Percentiles rank a stretch among this genome's conserved stretches.
phyloP scores from a whole-genome alignment of 805 yeast genomes.

The Zygosaccharomyces rouxii region DNA sequence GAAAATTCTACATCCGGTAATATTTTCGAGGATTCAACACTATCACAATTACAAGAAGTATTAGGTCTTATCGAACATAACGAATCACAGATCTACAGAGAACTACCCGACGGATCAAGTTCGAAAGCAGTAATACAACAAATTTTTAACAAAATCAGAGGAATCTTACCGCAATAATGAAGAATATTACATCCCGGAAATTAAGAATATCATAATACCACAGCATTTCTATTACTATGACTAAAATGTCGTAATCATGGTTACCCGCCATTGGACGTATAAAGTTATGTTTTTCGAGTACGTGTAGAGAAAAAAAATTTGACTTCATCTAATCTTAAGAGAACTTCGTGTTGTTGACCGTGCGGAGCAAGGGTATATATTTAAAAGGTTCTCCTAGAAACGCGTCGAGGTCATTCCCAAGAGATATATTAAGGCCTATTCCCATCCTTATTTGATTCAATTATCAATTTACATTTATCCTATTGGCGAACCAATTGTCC shows the following conservation, averaged over 20 bases:
- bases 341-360: constrained; percentile 5
- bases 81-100: constrained; percentile 19
- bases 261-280: constrained; percentile 8
- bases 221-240: not conserved
- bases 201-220: not conserved
- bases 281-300: constrained; percentile 1
- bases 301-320: not conserved
- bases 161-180: constrained; percentile 16
- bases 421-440: not conserved
- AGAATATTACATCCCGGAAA: not conserved
- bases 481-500: not conserved
- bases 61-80: constrained; percentile 17
- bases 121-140: constrained; percentile 15
- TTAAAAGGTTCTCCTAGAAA: not conserved
- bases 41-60: constrained; percentile 17
- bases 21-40: constrained; percentile 16
- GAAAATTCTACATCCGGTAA: constrained; percentile 15
- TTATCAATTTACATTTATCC: not conserved
- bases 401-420: not conserved
- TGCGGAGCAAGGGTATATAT: constrained; percentile 1
- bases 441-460: not conserved
- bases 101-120: constrained; percentile 14
- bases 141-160: constrained; percentile 18
- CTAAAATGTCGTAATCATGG: not conserved
- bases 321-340: not conserved